Evolutionary conservation across 345 rosid genomes (phyloP).

Genomic region (Isatis tinctoria): DNA sequence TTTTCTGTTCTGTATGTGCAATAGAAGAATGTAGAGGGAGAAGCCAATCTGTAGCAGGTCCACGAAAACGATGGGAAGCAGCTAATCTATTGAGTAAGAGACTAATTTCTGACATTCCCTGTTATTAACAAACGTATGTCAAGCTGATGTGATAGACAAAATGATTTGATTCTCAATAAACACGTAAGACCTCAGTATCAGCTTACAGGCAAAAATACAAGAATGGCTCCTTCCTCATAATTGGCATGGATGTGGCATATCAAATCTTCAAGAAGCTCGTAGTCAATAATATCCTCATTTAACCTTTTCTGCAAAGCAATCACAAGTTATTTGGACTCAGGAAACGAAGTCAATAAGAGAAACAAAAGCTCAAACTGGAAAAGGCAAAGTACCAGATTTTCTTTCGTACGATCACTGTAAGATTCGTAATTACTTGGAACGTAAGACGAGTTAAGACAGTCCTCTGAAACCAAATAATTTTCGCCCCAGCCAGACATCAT

Average conservation of each 20-base stretch:
- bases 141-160: background rate
- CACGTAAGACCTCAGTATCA: background rate
- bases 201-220: constrained; percentile 81
- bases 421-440: constrained; percentile 50
- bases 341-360: constrained; percentile 15
- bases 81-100: constrained; percentile 62
- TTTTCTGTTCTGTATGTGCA: constrained; percentile 63
- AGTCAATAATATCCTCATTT: constrained; percentile 79
- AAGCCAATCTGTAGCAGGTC: constrained; percentile 74
- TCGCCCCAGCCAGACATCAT: constrained; percentile 90
- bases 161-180: background rate
- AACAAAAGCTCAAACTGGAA: constrained; percentile 5
- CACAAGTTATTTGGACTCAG: background rate
- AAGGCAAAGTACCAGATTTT: constrained; percentile 58
- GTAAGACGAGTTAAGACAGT: constrained; percentile 58
- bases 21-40: constrained; percentile 85
- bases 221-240: constrained; percentile 68
- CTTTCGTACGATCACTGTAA: constrained; percentile 58
- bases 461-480: constrained; percentile 68
- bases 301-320: constrained; percentile 57
- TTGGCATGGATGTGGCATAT: constrained; percentile 76
- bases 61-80: constrained; percentile 79
- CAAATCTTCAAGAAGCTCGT: constrained; percentile 88
- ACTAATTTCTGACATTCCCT: constrained; percentile 77
- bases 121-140: constrained; percentile 22